phyloP scores from a whole-genome alignment of 306 rosid genomes.

The Lotus japonicus region DNA sequence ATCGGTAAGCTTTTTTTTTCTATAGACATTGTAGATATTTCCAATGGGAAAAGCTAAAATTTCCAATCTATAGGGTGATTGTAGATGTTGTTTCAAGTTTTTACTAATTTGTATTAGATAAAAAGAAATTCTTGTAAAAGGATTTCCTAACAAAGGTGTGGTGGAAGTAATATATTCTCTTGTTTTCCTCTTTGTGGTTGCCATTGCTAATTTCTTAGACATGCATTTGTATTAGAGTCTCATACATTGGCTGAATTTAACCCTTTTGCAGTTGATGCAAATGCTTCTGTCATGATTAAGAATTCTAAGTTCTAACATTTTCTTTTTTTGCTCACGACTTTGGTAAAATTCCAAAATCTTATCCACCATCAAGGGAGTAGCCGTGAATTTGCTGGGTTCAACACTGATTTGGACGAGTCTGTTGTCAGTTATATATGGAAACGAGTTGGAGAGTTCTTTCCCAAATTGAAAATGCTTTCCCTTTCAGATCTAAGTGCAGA shows the following conservation, averaged over 20 bases:
- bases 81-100: not conserved
- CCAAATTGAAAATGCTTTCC: slow-evolving; percentile 46
- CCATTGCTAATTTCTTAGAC: too few species aligned
- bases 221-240: not conserved
- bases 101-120: not conserved
- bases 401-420: slow-evolving; percentile 60
- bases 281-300: not conserved
- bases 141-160: slow-evolving; percentile 1
- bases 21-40: not conserved
- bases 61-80: not conserved
- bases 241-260: not conserved
- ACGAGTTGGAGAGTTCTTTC: slow-evolving; percentile 71
- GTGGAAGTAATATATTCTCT: not conserved
- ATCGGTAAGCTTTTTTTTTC: slow-evolving; percentile 43
- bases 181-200: not conserved
- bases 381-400: slow-evolving; percentile 79
- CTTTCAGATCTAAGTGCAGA: slow-evolving; percentile 46
- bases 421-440: slow-evolving; percentile 64
- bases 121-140: not conserved
- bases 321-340: not conserved
- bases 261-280: slow-evolving; percentile 4
- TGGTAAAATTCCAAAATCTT: not conserved
- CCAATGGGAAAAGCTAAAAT: slow-evolving; percentile 2
- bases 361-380: slow-evolving; percentile 63
- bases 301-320: slow-evolving; percentile 1